These are phyloP conservation scores for Calonectria henricotiae DNA, from an alignment of 2,329 filamentous ascomycete genomes.

Conservation along the genomic window DNA sequence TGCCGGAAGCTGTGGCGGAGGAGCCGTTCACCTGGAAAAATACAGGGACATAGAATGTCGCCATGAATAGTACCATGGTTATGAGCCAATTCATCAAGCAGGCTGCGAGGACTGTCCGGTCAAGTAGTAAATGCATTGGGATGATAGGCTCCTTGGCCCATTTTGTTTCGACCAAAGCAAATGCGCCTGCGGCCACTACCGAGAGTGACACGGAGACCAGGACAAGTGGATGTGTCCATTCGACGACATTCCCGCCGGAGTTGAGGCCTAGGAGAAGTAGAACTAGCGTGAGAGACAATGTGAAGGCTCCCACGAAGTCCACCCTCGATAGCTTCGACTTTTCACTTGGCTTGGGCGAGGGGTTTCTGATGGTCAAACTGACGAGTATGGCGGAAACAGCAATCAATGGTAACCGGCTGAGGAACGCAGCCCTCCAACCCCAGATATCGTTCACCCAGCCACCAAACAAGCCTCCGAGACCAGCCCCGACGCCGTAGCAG, in stretches of 20 bases:
- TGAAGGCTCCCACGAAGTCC: not conserved
- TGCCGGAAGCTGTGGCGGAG: not conserved
- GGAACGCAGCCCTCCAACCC: not conserved
- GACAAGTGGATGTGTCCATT: not conserved
- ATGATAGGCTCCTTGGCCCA: constrained; percentile 1
- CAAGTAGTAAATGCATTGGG: not conserved
- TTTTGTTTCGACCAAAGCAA: not conserved
- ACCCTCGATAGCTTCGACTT: not conserved
- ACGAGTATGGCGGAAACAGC: not conserved
- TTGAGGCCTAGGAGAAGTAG: not conserved
- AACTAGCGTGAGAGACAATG: not conserved
- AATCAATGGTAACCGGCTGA: not conserved
- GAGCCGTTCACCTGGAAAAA: constrained; percentile 4
- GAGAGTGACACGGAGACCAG: not conserved
- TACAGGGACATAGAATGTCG: not conserved
- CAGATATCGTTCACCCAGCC: not conserved
- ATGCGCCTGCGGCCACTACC: not conserved
- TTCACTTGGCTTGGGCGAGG: not conserved
- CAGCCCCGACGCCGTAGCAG: not conserved
- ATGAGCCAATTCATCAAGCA: not conserved
- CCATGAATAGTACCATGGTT: constrained; percentile 2
- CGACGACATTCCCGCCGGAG: not conserved
- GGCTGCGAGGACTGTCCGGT: not conserved
- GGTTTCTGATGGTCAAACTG: not conserved
- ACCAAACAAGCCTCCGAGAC: not conserved